Evolutionary conservation across 2,329 filamentous ascomycete genomes (phyloP).

Genomic region (Cryphonectria radicalis): DNA sequence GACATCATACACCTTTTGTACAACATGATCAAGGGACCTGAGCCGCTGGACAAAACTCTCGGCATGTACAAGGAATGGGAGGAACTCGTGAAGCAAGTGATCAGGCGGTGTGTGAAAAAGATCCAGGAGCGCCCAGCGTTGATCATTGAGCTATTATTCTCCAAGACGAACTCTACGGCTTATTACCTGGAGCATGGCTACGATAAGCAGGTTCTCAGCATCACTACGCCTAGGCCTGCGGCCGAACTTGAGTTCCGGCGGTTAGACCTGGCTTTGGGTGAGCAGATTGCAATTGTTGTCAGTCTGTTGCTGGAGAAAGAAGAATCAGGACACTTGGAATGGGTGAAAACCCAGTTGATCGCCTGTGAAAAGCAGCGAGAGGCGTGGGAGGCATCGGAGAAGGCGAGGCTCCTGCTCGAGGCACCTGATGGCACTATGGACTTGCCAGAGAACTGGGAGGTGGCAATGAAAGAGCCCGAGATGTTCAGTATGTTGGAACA

Average conservation of each 20-base stretch:
- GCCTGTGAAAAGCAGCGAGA: slow-evolving; percentile 74
- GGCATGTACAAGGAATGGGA: slow-evolving; percentile 87
- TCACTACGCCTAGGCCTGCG: slow-evolving; percentile 67
- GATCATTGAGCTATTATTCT: slow-evolving; percentile 91
- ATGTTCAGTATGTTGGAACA: slow-evolving; percentile 54
- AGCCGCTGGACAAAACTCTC: slow-evolving; percentile 69
- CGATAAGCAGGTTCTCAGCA: slow-evolving; percentile 73
- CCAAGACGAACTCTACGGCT: slow-evolving; percentile 81
- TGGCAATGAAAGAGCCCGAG: slow-evolving; percentile 45
- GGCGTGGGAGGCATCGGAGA: slow-evolving; percentile 75
- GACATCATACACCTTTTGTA: slow-evolving; percentile 90
- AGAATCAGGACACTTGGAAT: slow-evolving; percentile 75
- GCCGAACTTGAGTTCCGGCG: slow-evolving; percentile 84
- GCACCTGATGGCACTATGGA: slow-evolving; percentile 33
- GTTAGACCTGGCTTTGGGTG: slow-evolving; percentile 21
- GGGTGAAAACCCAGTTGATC: slow-evolving; percentile 75
- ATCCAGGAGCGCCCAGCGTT: slow-evolving; percentile 84
- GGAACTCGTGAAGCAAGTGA: slow-evolving; percentile 81
- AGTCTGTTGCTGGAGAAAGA: slow-evolving; percentile 80
- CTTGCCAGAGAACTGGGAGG: slow-evolving; percentile 34
- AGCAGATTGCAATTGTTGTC: slow-evolving; percentile 78
- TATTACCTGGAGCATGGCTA: slow-evolving; percentile 91
- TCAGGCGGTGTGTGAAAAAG: slow-evolving; percentile 81
- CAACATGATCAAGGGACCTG: slow-evolving; percentile 88
- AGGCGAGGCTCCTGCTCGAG: slow-evolving; percentile 56